A percentile compares a stretch with the other conserved stretches of the same genome.
These are phyloP conservation scores for Ambrosiella beaveri DNA, from an alignment of 2,329 filamentous ascomycete genomes.

Conservation along the genomic window DNA sequence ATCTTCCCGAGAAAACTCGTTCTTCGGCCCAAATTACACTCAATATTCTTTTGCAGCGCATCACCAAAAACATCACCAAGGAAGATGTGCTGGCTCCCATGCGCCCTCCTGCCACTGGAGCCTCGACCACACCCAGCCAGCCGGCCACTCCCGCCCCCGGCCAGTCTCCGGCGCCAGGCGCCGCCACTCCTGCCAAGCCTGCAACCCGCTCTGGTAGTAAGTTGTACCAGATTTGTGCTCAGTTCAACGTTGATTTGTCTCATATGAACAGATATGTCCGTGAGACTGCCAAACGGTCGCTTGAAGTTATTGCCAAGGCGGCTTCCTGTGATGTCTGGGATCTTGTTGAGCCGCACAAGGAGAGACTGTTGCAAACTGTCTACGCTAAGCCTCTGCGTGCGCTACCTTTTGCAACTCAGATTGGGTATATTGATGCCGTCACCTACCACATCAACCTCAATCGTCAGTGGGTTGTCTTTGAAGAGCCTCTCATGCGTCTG, in stretches of 20 bases:
- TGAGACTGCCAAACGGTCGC: slow-evolving; percentile 63
- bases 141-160: slow-evolving; percentile 19
- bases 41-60: slow-evolving; percentile 58
- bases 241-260: slow-evolving; percentile 73
- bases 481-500: slow-evolving; percentile 76
- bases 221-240: slow-evolving; percentile 52
- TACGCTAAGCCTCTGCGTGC: slow-evolving; percentile 90
- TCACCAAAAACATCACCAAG: slow-evolving; percentile 63
- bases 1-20: slow-evolving; percentile 79
- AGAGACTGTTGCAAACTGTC: slow-evolving; percentile 74
- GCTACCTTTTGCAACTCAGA: slow-evolving; percentile 84
- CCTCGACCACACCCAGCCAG: neutral
- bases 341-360: slow-evolving; percentile 75
- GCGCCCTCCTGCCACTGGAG: neutral
- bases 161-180: slow-evolving; percentile 15
- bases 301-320: slow-evolving; percentile 66
- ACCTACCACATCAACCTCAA: slow-evolving; percentile 87
- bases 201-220: slow-evolving; percentile 31
- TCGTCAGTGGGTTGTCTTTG: slow-evolving; percentile 75
- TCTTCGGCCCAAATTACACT: slow-evolving; percentile 69
- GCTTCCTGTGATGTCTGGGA: slow-evolving; percentile 69
- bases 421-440: slow-evolving; percentile 95
- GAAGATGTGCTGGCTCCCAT: slow-evolving; percentile 44
- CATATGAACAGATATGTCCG: slow-evolving; percentile 95
- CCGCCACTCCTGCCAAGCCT: slow-evolving; percentile 25